A percentile compares a stretch with the other conserved stretches of the same genome.
Conservation (phyloP, 495 filamentous ascomycete genomes). For the Daldinia loculata region DNA sequence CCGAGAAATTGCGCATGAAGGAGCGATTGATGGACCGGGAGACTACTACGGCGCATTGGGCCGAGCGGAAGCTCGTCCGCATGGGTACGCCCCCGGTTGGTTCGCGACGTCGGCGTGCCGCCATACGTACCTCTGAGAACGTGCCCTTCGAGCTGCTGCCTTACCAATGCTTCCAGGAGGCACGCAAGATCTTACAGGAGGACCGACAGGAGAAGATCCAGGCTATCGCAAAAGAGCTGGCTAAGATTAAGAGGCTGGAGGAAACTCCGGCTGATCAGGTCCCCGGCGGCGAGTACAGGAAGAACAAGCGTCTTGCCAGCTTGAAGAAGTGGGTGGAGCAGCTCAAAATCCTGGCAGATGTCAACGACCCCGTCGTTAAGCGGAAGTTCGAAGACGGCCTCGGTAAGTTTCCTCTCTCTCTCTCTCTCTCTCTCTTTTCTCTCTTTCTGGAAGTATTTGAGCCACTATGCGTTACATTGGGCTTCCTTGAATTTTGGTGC, state of each 20-base stretch:
- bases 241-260: slow-evolving; percentile 67
- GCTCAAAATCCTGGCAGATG: slow-evolving; percentile 88
- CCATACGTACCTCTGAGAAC: slow-evolving; percentile 70
- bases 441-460: background rate
- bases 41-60: slow-evolving; percentile 54
- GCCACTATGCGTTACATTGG: background rate
- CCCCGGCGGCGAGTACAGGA: slow-evolving; percentile 65
- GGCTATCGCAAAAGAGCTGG: slow-evolving; percentile 66
- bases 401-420: slow-evolving; percentile 63
- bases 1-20: slow-evolving; percentile 31
- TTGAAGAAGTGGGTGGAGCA: slow-evolving; percentile 78
- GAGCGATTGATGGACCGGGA: slow-evolving; percentile 44
- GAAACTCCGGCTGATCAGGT: slow-evolving; percentile 65
- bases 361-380: slow-evolving; percentile 96
- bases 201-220: slow-evolving; percentile 85
- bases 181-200: slow-evolving; percentile 78
- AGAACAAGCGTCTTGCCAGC: slow-evolving; percentile 71
- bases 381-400: slow-evolving; percentile 91
- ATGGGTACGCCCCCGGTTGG: slow-evolving; percentile 71
- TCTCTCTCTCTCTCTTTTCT: background rate
- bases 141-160: slow-evolving; percentile 92
- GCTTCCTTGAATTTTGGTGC: background rate
- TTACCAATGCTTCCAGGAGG: slow-evolving; percentile 98
- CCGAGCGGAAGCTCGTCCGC: slow-evolving; percentile 68
- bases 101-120: slow-evolving; percentile 83